Evolutionary conservation across 1,139 yeast genomes (phyloP), one percentile per base, ranked within the genome.

Genomic region (Yamadazyma aaseri): DNA sequence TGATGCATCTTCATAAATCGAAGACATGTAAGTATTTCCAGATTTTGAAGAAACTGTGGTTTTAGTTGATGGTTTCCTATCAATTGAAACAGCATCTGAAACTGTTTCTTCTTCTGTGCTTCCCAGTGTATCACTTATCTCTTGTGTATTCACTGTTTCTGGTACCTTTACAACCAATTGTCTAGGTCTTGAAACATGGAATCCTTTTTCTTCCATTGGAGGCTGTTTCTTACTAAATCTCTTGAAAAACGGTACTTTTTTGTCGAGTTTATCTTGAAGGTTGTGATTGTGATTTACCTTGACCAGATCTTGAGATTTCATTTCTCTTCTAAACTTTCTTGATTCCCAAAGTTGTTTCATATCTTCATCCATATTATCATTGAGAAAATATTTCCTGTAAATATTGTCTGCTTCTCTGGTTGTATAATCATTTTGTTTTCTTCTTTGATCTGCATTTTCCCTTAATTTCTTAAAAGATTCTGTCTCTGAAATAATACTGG

Each of bases 261-360:
- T 12, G 5, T 15, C 17, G n/a, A n/a, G n/a, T 22, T 22, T 22
- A 6, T 7, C 25, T 7, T n/a, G 15, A 8, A 10, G 4, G n/a
- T 10, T 7, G 7, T 29, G 16, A 3, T 7, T 22, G 3, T 15
- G 6, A 11, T 12, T 8, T 6, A 8, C 12, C 5, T 14, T 13
- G 14, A 17, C 23, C 11, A 12, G 20, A 12, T 24, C 6, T 24
- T 12, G 8, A 13, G 9, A 6, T 12, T 17, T 20, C 14, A 24
- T 10, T 4, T 29, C 31, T 17, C 29, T 24, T 17, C 29, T 24
- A 14, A 29, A 33, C 11, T 58, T 62, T 55, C 79, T 58, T 3
- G 70, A 59, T 24, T 67, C 74, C 80, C 80, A 74, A 29, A 74
- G 54, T 12, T 62, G 65, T 42, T 65, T 68, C 32, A 74, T 68